Conservation (phyloP, 805 yeast species). For the Barnettozyma pratensis region DNA sequence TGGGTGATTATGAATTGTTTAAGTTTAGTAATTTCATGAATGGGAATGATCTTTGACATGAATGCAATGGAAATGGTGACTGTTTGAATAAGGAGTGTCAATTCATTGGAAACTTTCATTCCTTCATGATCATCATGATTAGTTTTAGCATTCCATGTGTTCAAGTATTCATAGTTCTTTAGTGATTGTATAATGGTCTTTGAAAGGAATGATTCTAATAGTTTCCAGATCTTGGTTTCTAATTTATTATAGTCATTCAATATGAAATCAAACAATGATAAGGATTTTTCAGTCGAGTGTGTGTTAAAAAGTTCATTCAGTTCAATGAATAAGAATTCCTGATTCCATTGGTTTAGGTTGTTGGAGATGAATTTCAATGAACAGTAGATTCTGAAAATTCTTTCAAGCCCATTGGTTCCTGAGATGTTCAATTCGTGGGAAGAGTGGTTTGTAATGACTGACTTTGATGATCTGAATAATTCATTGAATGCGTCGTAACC, state of each 20-base stretch:
- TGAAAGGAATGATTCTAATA: slow-evolving; percentile 27
- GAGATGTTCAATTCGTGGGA: slow-evolving; percentile 18
- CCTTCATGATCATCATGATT: neutral
- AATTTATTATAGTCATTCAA: slow-evolving; percentile 24
- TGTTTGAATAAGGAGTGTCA: slow-evolving; percentile 21
- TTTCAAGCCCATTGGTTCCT: slow-evolving; percentile 24
- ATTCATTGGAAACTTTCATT: slow-evolving; percentile 23
- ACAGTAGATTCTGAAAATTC: slow-evolving; percentile 24
- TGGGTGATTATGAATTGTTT: slow-evolving; percentile 23
- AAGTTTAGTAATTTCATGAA: slow-evolving; percentile 16
- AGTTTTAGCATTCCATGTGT: slow-evolving; percentile 25
- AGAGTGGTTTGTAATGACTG: slow-evolving; percentile 5
- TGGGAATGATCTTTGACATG: slow-evolving; percentile 11
- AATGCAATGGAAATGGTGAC: slow-evolving; percentile 21
- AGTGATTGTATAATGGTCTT: slow-evolving; percentile 26
- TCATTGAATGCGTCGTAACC: slow-evolving; percentile 27
- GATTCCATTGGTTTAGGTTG: slow-evolving; percentile 20
- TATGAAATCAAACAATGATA: slow-evolving; percentile 27
- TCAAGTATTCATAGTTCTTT: slow-evolving; percentile 28
- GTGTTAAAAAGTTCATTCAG: slow-evolving; percentile 20
- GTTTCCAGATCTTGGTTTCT: slow-evolving; percentile 25
- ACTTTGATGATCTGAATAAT: slow-evolving; percentile 14
- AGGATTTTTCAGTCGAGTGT: slow-evolving; percentile 14
- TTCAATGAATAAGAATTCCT: slow-evolving; percentile 24
- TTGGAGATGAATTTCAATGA: slow-evolving; percentile 20